phyloP scores from a whole-genome alignment of 495 filamentous ascomycete species.

The Xylaria sp. region DNA sequence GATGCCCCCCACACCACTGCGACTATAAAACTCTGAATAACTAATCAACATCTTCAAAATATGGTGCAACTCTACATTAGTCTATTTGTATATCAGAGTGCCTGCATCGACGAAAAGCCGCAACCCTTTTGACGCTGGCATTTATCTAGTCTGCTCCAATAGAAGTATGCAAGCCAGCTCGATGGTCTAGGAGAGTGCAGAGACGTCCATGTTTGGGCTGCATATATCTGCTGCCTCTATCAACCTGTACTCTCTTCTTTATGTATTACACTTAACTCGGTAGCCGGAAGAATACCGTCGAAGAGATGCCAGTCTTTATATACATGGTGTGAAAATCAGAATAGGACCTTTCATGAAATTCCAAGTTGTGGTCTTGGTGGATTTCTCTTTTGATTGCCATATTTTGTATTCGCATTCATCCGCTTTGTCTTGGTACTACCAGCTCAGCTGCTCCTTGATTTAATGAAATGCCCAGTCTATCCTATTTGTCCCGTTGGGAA shows the following conservation, averaged over 20 bases:
- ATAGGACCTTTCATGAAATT: neutral
- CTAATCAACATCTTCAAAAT: neutral
- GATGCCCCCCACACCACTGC: neutral
- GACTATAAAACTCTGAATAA: neutral
- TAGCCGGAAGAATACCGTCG: neutral
- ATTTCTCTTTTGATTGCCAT: neutral
- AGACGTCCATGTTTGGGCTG: neutral
- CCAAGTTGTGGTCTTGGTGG: too few species aligned
- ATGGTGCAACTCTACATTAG: neutral
- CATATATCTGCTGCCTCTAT: neutral
- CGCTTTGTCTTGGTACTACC: neutral
- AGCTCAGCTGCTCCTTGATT: neutral
- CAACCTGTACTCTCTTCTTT: neutral
- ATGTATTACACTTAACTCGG: neutral
- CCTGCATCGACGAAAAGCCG: neutral
- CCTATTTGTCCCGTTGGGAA: too few species aligned
- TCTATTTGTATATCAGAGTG: neutral
- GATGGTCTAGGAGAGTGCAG: neutral
- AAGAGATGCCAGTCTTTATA: neutral
- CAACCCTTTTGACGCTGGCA: neutral
- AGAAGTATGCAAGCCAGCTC: neutral
- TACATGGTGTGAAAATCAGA: neutral
- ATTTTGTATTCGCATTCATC: neutral
- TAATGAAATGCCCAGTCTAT: too few species aligned
- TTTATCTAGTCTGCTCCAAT: neutral